Percentiles rank a stretch among this genome's conserved stretches.
Conservation (phyloP, 495 filamentous ascomycete species). For the Penicillium flavigenum region DNA sequence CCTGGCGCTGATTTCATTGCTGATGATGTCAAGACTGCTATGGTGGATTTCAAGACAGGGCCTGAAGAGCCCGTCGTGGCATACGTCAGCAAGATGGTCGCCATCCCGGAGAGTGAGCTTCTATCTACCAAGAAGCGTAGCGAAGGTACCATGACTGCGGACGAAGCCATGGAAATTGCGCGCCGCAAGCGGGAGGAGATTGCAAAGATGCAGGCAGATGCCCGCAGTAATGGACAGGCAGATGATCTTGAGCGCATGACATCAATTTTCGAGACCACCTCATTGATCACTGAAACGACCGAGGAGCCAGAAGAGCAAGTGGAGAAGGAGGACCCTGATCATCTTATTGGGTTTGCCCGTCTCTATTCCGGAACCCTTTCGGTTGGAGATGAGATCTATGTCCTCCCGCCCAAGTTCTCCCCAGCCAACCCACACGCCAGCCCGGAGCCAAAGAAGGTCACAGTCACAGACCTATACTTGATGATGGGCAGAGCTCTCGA, state of each 20-base stretch:
- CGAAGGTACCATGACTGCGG: conserved; percentile 69
- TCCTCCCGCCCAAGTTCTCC: conserved; percentile 87
- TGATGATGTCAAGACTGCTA: conserved; percentile 66
- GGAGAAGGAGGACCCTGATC: conserved; percentile 66
- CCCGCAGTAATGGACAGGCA: conserved; percentile 39
- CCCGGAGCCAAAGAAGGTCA: conserved; percentile 79
- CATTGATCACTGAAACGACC: conserved; percentile 45
- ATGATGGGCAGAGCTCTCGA: conserved; percentile 94
- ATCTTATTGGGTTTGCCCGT: conserved; percentile 90
- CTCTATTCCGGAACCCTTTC: conserved; percentile 88
- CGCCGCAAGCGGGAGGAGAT: conserved; percentile 88
- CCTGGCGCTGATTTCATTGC: conserved; percentile 73
- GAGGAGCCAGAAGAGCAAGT: conserved; percentile 43
- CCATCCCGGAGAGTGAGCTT: conserved; percentile 87
- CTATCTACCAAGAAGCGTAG: conserved; percentile 68
- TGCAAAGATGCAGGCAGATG: conserved; percentile 66
- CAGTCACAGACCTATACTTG: conserved; percentile 85
- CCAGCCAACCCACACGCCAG: conserved; percentile 72
- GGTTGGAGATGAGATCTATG: conserved; percentile 87
- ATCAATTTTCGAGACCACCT: conserved; percentile 52
- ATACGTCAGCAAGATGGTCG: conserved; percentile 98
- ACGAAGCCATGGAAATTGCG: conserved; percentile 84
- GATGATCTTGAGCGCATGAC: conserved; percentile 49
- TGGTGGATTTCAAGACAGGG: conserved; percentile 71
- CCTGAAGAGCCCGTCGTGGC: conserved; percentile 78